A percentile compares a stretch with the other conserved stretches of the same genome.
These are phyloP conservation scores for Trichoderma reesei DNA, from an alignment of 495 filamentous ascomycete genomes.

Conservation along the genomic window DNA sequence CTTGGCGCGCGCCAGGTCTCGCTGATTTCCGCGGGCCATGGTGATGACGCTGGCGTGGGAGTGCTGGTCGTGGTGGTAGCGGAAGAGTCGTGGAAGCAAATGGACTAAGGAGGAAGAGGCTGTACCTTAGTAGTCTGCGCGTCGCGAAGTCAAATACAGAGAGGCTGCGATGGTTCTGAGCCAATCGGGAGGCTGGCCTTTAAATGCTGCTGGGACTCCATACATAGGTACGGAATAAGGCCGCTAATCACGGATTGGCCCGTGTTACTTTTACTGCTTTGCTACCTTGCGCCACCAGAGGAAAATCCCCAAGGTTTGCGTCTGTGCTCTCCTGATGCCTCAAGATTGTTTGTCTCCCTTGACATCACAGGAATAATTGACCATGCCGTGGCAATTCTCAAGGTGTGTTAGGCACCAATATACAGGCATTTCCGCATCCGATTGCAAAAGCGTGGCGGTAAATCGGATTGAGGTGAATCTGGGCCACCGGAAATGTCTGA, in stretches of 20 bases:
- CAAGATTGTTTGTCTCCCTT: neutral
- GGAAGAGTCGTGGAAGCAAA: neutral
- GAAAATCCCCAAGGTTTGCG: too few relatives aligned
- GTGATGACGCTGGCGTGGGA: conserved; percentile 15
- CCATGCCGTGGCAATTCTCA: neutral
- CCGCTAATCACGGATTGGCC: conserved; percentile 2
- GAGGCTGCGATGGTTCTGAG: too few relatives aligned
- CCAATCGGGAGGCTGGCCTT: too few relatives aligned
- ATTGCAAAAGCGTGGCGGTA: neutral
- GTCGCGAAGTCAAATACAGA: too few relatives aligned
- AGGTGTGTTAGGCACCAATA: neutral
- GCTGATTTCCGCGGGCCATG: conserved; percentile 92
- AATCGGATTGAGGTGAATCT: neutral
- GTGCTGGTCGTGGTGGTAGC: neutral
- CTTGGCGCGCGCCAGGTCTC: conserved; percentile 80
- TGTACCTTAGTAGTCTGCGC: neutral
- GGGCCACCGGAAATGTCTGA: neutral
- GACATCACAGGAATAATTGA: neutral
- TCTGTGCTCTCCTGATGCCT: neutral
- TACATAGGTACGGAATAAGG: too few relatives aligned
- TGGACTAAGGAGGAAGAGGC: neutral
- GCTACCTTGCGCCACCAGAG: too few relatives aligned
- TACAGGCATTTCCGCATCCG: neutral
- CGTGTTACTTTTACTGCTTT: too few relatives aligned
- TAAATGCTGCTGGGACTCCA: too few relatives aligned